These are phyloP conservation scores for Aspergillus unguis DNA, from an alignment of 2,329 filamentous ascomycete genomes.

Conservation along the genomic window DNA sequence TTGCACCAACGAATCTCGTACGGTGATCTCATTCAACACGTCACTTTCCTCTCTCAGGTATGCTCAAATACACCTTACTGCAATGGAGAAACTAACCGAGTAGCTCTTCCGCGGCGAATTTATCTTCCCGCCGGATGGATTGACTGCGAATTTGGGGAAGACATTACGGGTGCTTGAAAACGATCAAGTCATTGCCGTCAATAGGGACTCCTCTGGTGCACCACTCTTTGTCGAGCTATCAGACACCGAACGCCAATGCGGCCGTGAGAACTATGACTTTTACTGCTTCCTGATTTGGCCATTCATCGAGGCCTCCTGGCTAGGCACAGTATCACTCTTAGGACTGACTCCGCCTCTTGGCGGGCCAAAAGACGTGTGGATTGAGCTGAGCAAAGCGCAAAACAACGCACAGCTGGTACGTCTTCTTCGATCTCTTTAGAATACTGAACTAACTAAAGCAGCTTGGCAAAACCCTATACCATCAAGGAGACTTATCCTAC, in stretches of 20 bases:
- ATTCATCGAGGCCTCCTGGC: constrained; percentile 92
- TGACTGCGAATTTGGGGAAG: constrained; percentile 74
- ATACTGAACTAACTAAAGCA: constrained; percentile 36
- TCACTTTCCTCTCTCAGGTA: constrained; percentile 76
- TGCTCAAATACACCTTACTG: constrained; percentile 8
- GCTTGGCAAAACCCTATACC: constrained; percentile 93
- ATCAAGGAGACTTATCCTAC: constrained; percentile 94
- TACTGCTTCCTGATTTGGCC: constrained; percentile 99
- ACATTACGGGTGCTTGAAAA: constrained; percentile 74
- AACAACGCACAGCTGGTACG: constrained; percentile 75
- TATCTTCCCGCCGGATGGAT: constrained; percentile 86
- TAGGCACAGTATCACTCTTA: constrained; percentile 83
- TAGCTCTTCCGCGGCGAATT: constrained; percentile 92
- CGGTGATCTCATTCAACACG: constrained; percentile 69
- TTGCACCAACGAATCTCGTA: constrained; percentile 76
- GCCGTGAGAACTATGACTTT: constrained; percentile 95
- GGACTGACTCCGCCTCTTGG: constrained; percentile 72
- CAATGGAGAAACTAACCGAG: constrained; percentile 13
- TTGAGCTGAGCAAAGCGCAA: constrained; percentile 74
- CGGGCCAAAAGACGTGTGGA: constrained; percentile 65
- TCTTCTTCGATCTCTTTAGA: constrained; percentile 1
- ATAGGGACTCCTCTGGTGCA: constrained; percentile 52
- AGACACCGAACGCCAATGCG: constrained; percentile 69
- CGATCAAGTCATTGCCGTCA: constrained; percentile 71
- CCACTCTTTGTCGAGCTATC: constrained; percentile 71